Evolutionary conservation across 208 protist genomes (phyloP).

Genomic region (Trypanosoma rangeli): DNA sequence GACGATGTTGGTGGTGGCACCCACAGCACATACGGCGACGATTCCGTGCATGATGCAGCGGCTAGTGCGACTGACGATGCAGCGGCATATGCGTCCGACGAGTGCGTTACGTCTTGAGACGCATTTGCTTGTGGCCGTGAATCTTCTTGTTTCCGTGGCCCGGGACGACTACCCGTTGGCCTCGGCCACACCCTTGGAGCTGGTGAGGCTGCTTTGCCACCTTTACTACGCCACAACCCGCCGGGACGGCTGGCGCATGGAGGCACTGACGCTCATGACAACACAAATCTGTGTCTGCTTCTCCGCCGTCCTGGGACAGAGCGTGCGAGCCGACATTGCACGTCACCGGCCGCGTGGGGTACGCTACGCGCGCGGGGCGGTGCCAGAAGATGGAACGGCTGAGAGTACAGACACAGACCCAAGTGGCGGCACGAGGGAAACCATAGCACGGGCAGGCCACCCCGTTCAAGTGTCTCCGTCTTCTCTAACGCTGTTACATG

Average conservation of each 20-base stretch:
- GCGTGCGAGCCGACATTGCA: slow-evolving; percentile 38
- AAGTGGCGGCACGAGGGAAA: not conserved
- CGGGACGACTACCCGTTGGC: slow-evolving; percentile 55
- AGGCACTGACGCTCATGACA: slow-evolving; percentile 52
- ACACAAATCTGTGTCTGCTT: slow-evolving; percentile 44
- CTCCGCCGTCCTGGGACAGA: slow-evolving; percentile 37
- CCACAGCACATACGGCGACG: slow-evolving; percentile 6
- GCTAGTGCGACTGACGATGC: slow-evolving; percentile 26
- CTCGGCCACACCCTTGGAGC: slow-evolving; percentile 27
- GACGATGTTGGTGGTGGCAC: no score
- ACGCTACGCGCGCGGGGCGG: not conserved
- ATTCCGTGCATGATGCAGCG: slow-evolving; percentile 26
- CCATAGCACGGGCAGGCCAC: not conserved
- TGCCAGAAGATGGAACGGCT: not conserved
- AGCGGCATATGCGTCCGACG: slow-evolving; percentile 47
- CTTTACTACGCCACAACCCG: slow-evolving; percentile 51
- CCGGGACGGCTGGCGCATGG: slow-evolving; percentile 67
- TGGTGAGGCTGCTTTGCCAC: slow-evolving; percentile 58
- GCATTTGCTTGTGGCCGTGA: slow-evolving; percentile 44
- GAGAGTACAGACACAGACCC: not conserved
- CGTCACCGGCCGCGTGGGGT: not conserved
- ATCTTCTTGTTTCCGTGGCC: slow-evolving; percentile 33
- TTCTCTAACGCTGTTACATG: slow-evolving; percentile 50
- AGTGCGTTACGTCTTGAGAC: slow-evolving; percentile 52
- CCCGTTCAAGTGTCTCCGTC: slow-evolving; percentile 19